A percentile compares a stretch with the other conserved stretches of the same genome.
Evolutionary conservation across 1,284 basidiomycete genomes (phyloP).

Genomic region (Tremellales sp.): DNA sequence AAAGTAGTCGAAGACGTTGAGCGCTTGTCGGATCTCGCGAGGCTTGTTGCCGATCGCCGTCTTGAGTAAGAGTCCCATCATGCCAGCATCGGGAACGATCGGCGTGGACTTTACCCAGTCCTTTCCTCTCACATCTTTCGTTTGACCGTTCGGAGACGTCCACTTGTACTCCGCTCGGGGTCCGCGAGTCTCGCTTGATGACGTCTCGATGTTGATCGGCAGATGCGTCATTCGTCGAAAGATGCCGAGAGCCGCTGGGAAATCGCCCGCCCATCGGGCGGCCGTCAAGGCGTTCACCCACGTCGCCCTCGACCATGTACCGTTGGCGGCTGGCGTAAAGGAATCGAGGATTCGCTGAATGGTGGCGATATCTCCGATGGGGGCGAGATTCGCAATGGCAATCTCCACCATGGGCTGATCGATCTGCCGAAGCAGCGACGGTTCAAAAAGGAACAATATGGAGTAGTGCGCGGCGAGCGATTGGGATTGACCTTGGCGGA

Average conservation of each 20-base stretch:
- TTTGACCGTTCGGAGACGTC: slow-evolving; percentile 17
- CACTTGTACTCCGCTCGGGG: slow-evolving; percentile 8
- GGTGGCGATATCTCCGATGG: slow-evolving; percentile 17
- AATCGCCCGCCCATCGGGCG: slow-evolving; percentile 35
- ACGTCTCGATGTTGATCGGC: slow-evolving; percentile 1
- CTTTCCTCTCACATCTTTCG: slow-evolving; percentile 14
- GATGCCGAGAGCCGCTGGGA: slow-evolving; percentile 24
- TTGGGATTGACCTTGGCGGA: slow-evolving; percentile 7
- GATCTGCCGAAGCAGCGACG: slow-evolving; percentile 5
- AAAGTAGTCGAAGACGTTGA: slow-evolving; percentile 14
- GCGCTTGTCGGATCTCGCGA: slow-evolving; percentile 17
- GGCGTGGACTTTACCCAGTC: slow-evolving; percentile 13
- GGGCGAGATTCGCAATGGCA: slow-evolving; percentile 17
- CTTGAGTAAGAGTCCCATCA: slow-evolving; percentile 27
- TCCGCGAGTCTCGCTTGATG: not conserved
- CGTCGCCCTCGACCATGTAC: slow-evolving; percentile 27
- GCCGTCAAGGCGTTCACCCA: slow-evolving; percentile 26
- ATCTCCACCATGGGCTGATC: slow-evolving; percentile 23
- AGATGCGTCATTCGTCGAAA: slow-evolving; percentile 31
- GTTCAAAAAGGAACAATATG: slow-evolving; percentile 15
- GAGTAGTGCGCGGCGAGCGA: slow-evolving; percentile 20
- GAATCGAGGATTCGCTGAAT: slow-evolving; percentile 22
- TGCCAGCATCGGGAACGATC: slow-evolving; percentile 11
- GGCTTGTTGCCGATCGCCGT: slow-evolving; percentile 20
- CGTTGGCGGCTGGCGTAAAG: slow-evolving; percentile 23